Percentiles rank a stretch among this genome's conserved stretches.
These are phyloP conservation scores for Saccharomyces hybrid DNA, from an alignment of 1,139 yeast species.

Conservation along the genomic window DNA sequence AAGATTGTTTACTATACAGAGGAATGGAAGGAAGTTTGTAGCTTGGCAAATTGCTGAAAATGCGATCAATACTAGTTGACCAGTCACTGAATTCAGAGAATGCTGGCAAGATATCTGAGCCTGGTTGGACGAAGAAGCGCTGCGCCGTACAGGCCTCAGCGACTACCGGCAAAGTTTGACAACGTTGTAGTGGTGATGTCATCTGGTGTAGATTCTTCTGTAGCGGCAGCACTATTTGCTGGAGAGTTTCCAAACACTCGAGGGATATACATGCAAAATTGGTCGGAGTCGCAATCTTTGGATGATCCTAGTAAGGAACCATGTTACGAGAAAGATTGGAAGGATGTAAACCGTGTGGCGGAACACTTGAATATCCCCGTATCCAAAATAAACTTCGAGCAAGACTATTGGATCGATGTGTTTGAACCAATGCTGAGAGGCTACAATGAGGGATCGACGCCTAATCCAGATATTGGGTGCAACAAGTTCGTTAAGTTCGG, in stretches of 20 bases:
- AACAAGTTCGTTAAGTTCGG: constrained; percentile 86
- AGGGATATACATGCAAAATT: constrained; percentile 91
- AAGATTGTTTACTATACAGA: not conserved
- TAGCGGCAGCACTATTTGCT: constrained; percentile 69
- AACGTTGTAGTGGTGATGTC: constrained; percentile 84
- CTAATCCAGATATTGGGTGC: constrained; percentile 92
- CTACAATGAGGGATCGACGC: constrained; percentile 71
- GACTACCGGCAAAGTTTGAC: constrained; percentile 45
- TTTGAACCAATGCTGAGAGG: constrained; percentile 82
- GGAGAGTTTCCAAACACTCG: constrained; percentile 42
- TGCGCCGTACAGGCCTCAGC: constrained; percentile 33
- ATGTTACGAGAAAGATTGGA: constrained; percentile 87
- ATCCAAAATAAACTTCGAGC: constrained; percentile 74
- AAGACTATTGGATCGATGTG: constrained; percentile 87
- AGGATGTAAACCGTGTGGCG: constrained; percentile 66
- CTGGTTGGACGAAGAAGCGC: constrained; percentile 7
- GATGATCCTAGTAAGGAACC: constrained; percentile 30
- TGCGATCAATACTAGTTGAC: not conserved
- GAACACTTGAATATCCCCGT: constrained; percentile 55
- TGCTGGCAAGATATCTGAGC: not conserved
- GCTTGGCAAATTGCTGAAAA: not conserved
- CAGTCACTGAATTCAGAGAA: not conserved
- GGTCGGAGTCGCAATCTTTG: constrained; percentile 49
- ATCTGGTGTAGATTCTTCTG: constrained; percentile 93
- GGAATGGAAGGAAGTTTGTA: not conserved